Conservation (phyloP, 1,284 basidiomycete genomes). For the Inonotus obliquus region DNA sequence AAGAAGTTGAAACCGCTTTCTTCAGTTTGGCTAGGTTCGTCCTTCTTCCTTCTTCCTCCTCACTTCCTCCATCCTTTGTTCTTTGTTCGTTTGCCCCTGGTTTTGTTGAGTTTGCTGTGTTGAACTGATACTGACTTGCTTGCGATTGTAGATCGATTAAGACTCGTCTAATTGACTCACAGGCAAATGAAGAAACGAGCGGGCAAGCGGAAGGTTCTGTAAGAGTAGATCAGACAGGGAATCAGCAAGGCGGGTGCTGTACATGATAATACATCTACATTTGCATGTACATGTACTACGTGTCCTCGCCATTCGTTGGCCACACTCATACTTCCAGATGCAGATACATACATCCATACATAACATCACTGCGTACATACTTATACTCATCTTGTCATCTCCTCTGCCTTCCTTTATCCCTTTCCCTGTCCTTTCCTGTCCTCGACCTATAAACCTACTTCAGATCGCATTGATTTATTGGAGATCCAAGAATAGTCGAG, state of each 20-base stretch:
- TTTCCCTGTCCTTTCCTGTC: no score
- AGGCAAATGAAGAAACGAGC: constrained; percentile 60
- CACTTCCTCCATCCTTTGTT: no score
- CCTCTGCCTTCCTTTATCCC: background rate
- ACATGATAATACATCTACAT: constrained; percentile 41
- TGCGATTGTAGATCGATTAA: constrained; percentile 82
- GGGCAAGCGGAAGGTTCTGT: constrained; percentile 51
- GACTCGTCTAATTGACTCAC: constrained; percentile 92
- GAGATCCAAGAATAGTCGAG: background rate
- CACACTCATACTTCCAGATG: no score
- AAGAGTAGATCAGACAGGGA: constrained; percentile 57
- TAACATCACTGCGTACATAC: background rate
- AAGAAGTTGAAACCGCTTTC: constrained; percentile 98
- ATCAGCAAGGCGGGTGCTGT: constrained; percentile 50
- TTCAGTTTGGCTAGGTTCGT: constrained; percentile 91
- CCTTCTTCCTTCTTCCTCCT: no score
- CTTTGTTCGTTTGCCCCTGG: no score
- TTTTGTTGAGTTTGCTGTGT: background rate
- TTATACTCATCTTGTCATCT: constrained; percentile 7
- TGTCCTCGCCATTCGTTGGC: background rate
- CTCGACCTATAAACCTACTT: background rate
- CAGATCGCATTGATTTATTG: background rate
- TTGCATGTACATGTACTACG: background rate
- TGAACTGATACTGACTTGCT: background rate
- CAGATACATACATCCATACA: background rate